Base-by-base conservation (phyloP, 805 yeast genomes). In the Brettanomyces anomalus region DNA sequence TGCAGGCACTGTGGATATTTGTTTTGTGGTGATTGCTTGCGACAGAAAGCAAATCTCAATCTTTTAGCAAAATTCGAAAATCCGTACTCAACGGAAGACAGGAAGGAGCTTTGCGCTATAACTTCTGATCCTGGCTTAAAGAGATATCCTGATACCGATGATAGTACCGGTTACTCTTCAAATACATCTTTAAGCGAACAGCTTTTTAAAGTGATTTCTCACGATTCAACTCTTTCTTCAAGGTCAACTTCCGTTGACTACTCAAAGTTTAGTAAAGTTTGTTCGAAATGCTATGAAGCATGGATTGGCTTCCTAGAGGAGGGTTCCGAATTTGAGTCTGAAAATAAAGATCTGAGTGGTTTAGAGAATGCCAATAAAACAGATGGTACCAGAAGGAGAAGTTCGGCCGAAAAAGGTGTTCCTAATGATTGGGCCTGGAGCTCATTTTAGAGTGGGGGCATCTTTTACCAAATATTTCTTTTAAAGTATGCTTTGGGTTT, bases 341-440 rank as follows among this genome's bases (percentile, higher is more conserved):
- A 42, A 7, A 41, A 47, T 26, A 34, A 16, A n/a, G 30, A 43
- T 33, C 31, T 37, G 18, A 36, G 36, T 4, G 48, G 24, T 17
- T 18, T 44, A 24, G 15, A 17, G 14, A 24, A 24, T 24, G 10
- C 28, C 28, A 24, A 24, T 11, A 24, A 24, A 24, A 7, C 28
- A 24, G 28, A 24, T 7, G 28, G 28, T 11, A 35, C 57, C 38
- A 57, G 60, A 18, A 64, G 45, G 43, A 43, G 47, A 40, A 43
- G 43, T 15, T 45, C 47, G 33, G 39, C 41, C 15, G 36, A 51
- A 14, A 54, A 51, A 40, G 15, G 33, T 14, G 61, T 66, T 33
- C 65, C 70, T 3, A 62, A 52, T 38, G 76, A 72, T 54, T 72
- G 78, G 77, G 67, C 64, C 21, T 72, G 78, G 77, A 71, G 77